Base-by-base conservation (phyloP, 2,329 filamentous ascomycete genomes). In the Claviceps capensis region DNA sequence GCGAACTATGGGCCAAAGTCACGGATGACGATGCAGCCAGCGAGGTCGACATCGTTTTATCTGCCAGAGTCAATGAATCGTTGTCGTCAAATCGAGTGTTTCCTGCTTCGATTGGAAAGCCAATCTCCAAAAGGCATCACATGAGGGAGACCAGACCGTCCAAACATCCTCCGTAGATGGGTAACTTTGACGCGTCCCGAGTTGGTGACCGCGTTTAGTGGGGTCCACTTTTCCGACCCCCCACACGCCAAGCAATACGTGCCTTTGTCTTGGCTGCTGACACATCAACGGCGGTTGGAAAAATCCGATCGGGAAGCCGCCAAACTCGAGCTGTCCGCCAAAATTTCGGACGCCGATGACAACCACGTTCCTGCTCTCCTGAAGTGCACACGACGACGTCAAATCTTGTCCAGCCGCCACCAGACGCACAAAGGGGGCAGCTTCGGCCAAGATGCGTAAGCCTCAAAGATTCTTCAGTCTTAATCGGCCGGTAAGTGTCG, bases 401-500 rank as follows among this genome's bases (percentile, higher is more conserved):
- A 30, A 30, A 47, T 48, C 43, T 48, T 30, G 53, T 40, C 41
- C 52, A 44, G 30, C 51, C 43, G 47, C n/a, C 47, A 51, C 41
- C 38, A 42, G 3, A 26, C 57, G 40, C 30, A 58, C 17, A 9
- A 58, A 11, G 17, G 23, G 56, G 59, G 55, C 57, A 59, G 57
- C 67, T 59, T 59, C 59, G 57, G 60, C 59, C 68, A 72, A 67
- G 51, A 75, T 77, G 73, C 75, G 79, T 62, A 74, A 75, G 67
- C 72, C 80, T 63, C 59, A 60, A 53, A 78, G 79, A 65, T 85
- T 82, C 61, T 82, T 86, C 69, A 79, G 76, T 63, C 74, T 88
- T 54, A 81, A 76, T 65, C 75, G 77, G 63, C 74, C 80, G 57
- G 83, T 86, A 73, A 64, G 81, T n/a, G 9, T 16, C 3, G 30